Evolutionary conservation across 257 asterid species (phyloP).

Genomic region (Avicennia marina): DNA sequence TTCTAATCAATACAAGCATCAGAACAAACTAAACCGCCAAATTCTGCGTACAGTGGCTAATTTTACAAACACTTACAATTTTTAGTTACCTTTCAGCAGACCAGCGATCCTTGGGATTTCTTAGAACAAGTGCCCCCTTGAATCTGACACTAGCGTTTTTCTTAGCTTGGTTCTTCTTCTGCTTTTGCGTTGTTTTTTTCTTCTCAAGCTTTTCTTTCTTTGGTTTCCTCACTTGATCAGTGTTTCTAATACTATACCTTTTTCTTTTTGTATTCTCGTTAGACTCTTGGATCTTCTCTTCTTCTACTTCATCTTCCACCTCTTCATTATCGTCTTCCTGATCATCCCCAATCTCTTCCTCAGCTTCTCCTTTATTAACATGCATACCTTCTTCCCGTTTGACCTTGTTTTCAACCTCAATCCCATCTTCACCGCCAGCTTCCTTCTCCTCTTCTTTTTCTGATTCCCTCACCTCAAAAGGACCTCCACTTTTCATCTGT

Average conservation of each 20-base stretch:
- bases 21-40: neutral
- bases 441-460: conserved; percentile 14
- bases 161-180: conserved; percentile 35
- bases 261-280: conserved; percentile 58
- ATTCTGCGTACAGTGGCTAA: too few relatives aligned
- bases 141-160: conserved; percentile 33
- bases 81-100: conserved; percentile 67
- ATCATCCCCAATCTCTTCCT: conserved; percentile 19
- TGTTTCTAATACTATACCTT: conserved; percentile 58
- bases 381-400: conserved; percentile 31
- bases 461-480: conserved; percentile 21
- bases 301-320: conserved; percentile 16
- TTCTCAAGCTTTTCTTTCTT: conserved; percentile 45
- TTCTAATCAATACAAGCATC: neutral
- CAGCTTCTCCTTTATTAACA: conserved; percentile 17
- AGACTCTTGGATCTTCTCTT: conserved; percentile 17
- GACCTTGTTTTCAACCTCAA: conserved; percentile 13
- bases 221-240: conserved; percentile 31
- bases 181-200: conserved; percentile 26
- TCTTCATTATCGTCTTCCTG: conserved; percentile 25
- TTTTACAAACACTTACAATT: too few relatives aligned
- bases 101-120: conserved; percentile 90
- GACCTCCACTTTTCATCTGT: conserved; percentile 15
- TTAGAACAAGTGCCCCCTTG: conserved; percentile 42
- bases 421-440: neutral